Percentiles rank a stretch among this genome's conserved stretches.
Conservation (phyloP, 2,329 filamentous ascomycete genomes). For the Nemania sp. region DNA sequence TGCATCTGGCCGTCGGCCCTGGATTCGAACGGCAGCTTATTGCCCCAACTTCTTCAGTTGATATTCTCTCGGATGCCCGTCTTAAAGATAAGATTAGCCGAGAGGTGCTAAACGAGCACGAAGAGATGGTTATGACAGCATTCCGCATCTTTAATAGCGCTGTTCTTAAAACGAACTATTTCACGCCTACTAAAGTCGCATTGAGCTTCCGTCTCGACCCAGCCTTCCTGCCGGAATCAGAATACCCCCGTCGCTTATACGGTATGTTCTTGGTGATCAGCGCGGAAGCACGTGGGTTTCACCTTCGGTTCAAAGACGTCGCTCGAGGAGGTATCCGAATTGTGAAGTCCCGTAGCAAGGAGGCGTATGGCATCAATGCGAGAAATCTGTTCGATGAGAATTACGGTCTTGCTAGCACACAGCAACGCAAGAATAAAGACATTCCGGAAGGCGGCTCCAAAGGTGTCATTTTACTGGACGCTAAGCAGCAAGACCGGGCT, state of each 20-base stretch:
- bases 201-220: conserved; percentile 94
- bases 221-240: conserved; percentile 82
- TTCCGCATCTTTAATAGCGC: conserved; percentile 95
- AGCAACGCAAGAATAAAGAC: conserved; percentile 99
- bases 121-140: conserved; percentile 96
- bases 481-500: conserved; percentile 90
- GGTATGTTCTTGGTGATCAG: conserved; percentile 99
- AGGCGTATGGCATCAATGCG: conserved; percentile 95
- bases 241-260: conserved; percentile 91
- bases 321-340: conserved; percentile 96
- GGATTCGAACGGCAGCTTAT: conserved; percentile 56
- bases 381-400: conserved; percentile 98
- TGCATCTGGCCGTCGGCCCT: conserved; percentile 66
- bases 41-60: conserved; percentile 58
- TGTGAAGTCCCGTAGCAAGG: conserved; percentile 95
- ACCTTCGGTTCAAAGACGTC: conserved; percentile 96
- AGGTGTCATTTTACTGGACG: conserved; percentile 92
- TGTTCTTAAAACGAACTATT: conserved; percentile 96
- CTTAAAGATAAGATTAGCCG: conserved; percentile 77
- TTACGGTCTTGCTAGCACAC: conserved; percentile 96
- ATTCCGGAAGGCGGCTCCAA: conserved; percentile 98
- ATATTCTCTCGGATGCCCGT: conserved; percentile 74
- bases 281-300: conserved; percentile 95
- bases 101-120: conserved; percentile 88
- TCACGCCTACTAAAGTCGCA: conserved; percentile 95